phyloP scores from a whole-genome alignment of 495 filamentous ascomycete species.

The Aspergillus ellipticus region DNA sequence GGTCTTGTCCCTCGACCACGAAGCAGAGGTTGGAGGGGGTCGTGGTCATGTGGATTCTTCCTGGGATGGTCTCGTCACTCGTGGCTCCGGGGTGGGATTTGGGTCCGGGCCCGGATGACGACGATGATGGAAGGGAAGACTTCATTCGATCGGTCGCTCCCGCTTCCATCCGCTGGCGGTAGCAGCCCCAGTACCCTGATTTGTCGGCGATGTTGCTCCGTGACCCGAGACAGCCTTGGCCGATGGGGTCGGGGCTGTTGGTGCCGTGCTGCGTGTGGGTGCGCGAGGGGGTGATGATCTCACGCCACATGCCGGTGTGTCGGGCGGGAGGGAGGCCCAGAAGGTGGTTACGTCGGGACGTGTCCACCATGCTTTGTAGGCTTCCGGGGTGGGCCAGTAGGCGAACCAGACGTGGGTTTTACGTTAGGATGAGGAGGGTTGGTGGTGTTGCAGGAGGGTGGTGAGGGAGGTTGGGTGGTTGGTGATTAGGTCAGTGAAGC shows the following conservation, averaged over 20 bases:
- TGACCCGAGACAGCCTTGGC: constrained; percentile 15
- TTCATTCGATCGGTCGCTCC: constrained; percentile 1
- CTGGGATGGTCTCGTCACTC: too few species aligned
- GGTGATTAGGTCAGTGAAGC: constrained; percentile 8
- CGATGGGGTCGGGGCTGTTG: constrained; percentile 11
- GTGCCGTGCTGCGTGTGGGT: constrained; percentile 17
- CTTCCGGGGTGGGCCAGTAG: constrained; percentile 10
- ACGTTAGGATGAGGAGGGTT: not conserved
- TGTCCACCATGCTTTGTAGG: constrained; percentile 15
- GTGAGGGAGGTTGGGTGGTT: not conserved
- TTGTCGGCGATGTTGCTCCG: constrained; percentile 13
- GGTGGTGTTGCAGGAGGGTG: constrained; percentile 4
- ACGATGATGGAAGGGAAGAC: too few species aligned
- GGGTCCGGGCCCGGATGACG: constrained; percentile 15
- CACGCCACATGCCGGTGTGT: constrained; percentile 27
- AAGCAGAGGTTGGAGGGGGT: constrained; percentile 27
- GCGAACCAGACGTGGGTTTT: constrained; percentile 13
- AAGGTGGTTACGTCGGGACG: constrained; percentile 11
- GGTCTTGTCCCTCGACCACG: constrained; percentile 26
- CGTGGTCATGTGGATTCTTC: constrained; percentile 12
- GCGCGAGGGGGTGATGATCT: constrained; percentile 17
- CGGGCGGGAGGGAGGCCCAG: constrained; percentile 18
- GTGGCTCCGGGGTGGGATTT: too few species aligned
- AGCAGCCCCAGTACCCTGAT: constrained; percentile 28
- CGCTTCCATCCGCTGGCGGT: constrained; percentile 19